Base-by-base conservation (phyloP, 1,284 basidiomycete species). In the Austropuccinia psidii region DNA sequence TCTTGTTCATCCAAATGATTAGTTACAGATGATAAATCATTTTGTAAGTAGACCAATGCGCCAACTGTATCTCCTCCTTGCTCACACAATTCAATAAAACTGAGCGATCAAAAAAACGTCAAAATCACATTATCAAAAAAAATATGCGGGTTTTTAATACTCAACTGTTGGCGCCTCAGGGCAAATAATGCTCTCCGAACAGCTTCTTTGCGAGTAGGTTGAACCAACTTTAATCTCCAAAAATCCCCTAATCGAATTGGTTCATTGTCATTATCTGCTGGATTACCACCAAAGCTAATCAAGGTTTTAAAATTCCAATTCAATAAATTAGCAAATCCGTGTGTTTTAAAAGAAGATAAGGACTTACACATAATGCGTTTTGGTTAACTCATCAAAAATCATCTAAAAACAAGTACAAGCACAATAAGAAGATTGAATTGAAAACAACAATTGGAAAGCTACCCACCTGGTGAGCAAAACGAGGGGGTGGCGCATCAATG, bases 61-160 rank as follows among this genome's bases (percentile, higher is more conserved):
- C 86, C 85, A n/a, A 89, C 83, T 0, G 87, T 83, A 1, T 86
- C 80, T n/a, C 81, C 82, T 33, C 27, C 41, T 47, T 86, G 85
- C 78, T 86, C 85, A 78, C 88, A 90, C 84, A 90, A 86, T 78
- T 90, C 89, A 27, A 87, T 85, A 81, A 90, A 91, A 76, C 89
- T 90, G 75, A 5, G 8, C 21, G 35, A 74, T 24, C 11, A 45
- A 45, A 47, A 41, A 29, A 17, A 31, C 27, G 11, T 80, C 86
- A 72, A 77, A 89, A 78, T 90, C 89, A 76, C 85, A 84, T 60
- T 89, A 27, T 64, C 47, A 17, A 60, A 67, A 6, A 49, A 52
- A 29, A 72, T 50, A 39, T 55, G 13, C 57, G 15, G 24, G 77
- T 84, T 37, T 75, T 89, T 89, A 89, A 84, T 73, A 84, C 79